phyloP scores from a whole-genome alignment of 257 asterid genomes.

The Osmanthus fragrans region DNA sequence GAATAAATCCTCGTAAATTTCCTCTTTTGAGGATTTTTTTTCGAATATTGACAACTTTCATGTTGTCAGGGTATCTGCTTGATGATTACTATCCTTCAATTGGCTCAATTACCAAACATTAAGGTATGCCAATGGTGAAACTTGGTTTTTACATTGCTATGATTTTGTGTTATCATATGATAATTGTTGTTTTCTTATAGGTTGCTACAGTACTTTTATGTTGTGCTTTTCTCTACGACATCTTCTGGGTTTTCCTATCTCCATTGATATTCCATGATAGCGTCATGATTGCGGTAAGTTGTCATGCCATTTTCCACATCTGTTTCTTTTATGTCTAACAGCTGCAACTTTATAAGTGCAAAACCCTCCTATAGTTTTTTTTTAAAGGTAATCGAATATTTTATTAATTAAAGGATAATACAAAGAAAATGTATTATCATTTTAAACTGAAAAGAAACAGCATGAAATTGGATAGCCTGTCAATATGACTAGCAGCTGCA shows the following conservation, averaged over 20 bases:
- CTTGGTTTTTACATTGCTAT: constrained; percentile 3
- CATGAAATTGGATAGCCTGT: too few species aligned
- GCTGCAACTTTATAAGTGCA: constrained; percentile 5
- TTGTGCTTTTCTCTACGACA: constrained; percentile 89
- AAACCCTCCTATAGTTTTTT: neutral
- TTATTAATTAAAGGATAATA: too few species aligned
- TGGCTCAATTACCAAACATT: constrained; percentile 94
- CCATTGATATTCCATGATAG: constrained; percentile 94
- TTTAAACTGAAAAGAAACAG: too few species aligned
- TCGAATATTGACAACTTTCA: neutral
- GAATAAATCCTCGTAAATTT: constrained; percentile 2
- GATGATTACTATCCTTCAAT: constrained; percentile 89
- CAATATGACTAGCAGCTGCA: too few species aligned
- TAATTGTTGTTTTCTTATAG: constrained; percentile 41
- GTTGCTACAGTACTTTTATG: constrained; percentile 93
- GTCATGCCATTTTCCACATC: constrained; percentile 11
- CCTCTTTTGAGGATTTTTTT: constrained; percentile 22
- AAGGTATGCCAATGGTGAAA: constrained; percentile 50
- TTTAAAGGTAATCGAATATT: too few species aligned
- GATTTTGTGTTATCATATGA: constrained; percentile 9
- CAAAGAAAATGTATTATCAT: too few species aligned
- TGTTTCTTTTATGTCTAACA: constrained; percentile 12
- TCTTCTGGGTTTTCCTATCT: constrained; percentile 98
- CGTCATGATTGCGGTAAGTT: constrained; percentile 93
- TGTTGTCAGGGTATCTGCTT: constrained; percentile 84